A percentile compares a stretch with the other conserved stretches of the same genome.
Evolutionary conservation across 371 early-diverging fungal species (phyloP).

Genomic region (Zychaea mexicana): DNA sequence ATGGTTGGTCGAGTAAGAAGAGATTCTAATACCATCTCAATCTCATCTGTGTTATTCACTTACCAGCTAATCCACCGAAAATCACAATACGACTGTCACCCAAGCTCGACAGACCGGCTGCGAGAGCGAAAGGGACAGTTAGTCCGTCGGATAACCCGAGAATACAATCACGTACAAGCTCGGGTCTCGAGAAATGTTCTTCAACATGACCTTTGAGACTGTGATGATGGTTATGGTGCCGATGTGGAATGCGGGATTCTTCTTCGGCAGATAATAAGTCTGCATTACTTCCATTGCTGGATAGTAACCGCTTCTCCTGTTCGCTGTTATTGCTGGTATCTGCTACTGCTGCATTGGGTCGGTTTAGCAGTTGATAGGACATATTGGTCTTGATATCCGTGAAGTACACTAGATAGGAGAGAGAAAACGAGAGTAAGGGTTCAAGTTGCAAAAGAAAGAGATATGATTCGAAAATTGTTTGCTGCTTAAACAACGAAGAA

Average conservation of each 20-base stretch:
- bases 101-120: conserved; percentile 69
- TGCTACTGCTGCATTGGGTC: neutral
- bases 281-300: neutral
- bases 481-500: neutral
- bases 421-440: neutral
- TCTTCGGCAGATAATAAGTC: conserved; percentile 1
- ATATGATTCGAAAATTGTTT: too few species aligned
- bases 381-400: neutral
- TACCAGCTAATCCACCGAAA: conserved; percentile 70
- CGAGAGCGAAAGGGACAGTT: conserved; percentile 78
- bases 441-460: too few species aligned
- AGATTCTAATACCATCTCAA: too few species aligned
- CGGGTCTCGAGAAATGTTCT: conserved; percentile 67
- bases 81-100: conserved; percentile 64
- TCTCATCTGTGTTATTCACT: too few species aligned
- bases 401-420: neutral
- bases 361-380: conserved; percentile 3
- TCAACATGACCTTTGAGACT: conserved; percentile 51
- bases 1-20: too few species aligned
- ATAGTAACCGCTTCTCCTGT: neutral
- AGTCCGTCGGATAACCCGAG: conserved; percentile 74
- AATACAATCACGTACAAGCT: conserved; percentile 69
- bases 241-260: conserved; percentile 36
- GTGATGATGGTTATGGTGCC: conserved; percentile 20
- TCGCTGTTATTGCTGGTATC: neutral